These are phyloP conservation scores for Kitagawia praeruptora DNA, from an alignment of 129 eudicot genomes.

Conservation along the genomic window DNA sequence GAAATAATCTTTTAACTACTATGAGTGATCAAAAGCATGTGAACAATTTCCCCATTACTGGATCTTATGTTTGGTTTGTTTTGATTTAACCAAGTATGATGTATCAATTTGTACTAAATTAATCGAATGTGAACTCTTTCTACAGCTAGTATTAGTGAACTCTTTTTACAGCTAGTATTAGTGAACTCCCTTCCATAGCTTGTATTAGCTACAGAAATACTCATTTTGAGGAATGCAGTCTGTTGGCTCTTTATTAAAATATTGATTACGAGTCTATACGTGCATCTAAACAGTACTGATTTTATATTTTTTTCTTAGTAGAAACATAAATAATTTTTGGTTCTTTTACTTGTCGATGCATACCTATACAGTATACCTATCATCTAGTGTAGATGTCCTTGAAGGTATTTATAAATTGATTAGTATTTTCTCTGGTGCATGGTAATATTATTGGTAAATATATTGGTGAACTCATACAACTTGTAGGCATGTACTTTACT, in stretches of 20 bases:
- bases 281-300: background rate
- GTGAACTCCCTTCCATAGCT: background rate
- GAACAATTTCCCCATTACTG: too few relatives aligned
- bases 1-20: too few relatives aligned
- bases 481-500: background rate
- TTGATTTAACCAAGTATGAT: too few relatives aligned
- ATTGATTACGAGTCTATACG: background rate
- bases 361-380: background rate
- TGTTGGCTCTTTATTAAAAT: background rate
- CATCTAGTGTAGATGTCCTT: background rate
- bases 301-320: background rate
- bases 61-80: too few relatives aligned
- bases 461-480: background rate
- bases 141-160: background rate
- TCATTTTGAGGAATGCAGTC: background rate
- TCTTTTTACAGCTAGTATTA: background rate
- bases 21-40: too few relatives aligned
- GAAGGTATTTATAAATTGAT: background rate
- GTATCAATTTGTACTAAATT: too few relatives aligned
- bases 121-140: background rate
- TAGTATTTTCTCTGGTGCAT: background rate
- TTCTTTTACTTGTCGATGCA: background rate
- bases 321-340: background rate
- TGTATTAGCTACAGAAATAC: background rate
- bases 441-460: background rate